A percentile compares a stretch with the other conserved stretches of the same genome.
These are phyloP conservation scores for Rhizophora apiculata DNA, from an alignment of 345 rosid species.

Conservation along the genomic window DNA sequence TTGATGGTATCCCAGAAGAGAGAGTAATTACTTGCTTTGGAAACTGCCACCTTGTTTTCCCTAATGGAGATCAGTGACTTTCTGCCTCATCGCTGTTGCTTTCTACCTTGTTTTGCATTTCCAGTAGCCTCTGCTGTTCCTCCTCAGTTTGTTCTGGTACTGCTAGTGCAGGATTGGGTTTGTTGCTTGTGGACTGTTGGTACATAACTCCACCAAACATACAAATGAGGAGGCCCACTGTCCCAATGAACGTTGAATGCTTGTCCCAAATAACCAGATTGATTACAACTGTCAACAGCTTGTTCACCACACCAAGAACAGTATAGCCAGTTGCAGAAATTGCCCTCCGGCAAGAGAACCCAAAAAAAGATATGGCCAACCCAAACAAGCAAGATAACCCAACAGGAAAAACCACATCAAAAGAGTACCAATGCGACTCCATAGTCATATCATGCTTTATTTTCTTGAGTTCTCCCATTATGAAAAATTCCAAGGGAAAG, in stretches of 20 bases:
- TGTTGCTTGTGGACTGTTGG: conserved; percentile 75
- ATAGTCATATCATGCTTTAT: conserved; percentile 69
- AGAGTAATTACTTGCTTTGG: background rate
- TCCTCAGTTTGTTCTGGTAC: conserved; percentile 46
- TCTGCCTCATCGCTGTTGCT: conserved; percentile 28
- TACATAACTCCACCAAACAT: conserved; percentile 89
- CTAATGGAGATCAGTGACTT: conserved; percentile 18
- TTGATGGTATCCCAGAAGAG: background rate
- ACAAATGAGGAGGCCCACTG: conserved; percentile 82
- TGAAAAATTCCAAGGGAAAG: conserved; percentile 85
- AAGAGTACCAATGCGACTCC: conserved; percentile 74
- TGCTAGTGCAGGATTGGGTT: conserved; percentile 51
- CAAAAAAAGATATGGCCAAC: conserved; percentile 89
- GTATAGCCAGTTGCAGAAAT: conserved; percentile 98
- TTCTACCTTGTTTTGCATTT: conserved; percentile 54
- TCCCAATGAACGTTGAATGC: conserved; percentile 77
- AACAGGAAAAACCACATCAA: conserved; percentile 74
- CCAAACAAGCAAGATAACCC: conserved; percentile 85
- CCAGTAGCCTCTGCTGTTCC: conserved; percentile 67
- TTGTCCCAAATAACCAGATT: conserved; percentile 90
- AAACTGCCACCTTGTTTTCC: conserved; percentile 6
- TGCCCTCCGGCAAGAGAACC: conserved; percentile 88
- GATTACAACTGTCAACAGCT: conserved; percentile 83
- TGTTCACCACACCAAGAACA: conserved; percentile 96
- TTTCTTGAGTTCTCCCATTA: conserved; percentile 94